Base-by-base conservation (phyloP, 371 early-diverging fungal genomes). In the Zopfochytrium polystomum region DNA sequence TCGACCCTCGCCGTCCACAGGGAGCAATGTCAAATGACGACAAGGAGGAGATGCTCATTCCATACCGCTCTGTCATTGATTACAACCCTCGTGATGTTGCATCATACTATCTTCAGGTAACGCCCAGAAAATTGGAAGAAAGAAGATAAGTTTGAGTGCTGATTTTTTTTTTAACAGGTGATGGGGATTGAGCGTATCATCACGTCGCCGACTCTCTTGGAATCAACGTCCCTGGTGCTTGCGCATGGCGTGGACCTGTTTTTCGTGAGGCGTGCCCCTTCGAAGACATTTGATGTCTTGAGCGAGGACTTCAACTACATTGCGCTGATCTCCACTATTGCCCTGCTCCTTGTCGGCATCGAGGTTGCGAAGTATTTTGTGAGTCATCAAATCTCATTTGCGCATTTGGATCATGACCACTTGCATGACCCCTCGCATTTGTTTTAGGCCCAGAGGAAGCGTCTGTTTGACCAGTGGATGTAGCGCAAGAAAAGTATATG, bases 201-300 rank as follows among this genome's bases (percentile, higher is more conserved):
- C 25, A 82, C 92, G 1, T 68, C 87, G 15, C 87, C 92, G 0
- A 83, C 95, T 4, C 63, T 84, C 34, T 74, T 96, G 34, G 97
- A 97, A 77, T 93, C 93, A n/a, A 97, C 97, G 2, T 84, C 93
- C 7, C 73, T 95, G 23, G 91, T 95, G 3, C 77, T 87, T 30
- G 85, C 89, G 0, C 92, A 85, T 65, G 96, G 96, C 2, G 77
- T 91, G 32, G 96, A 96, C 65, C 64, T 93, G 48, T 97, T 92
- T 78, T 88, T 86, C 61, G 85, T 88, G 0, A 80, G 87, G 30
- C 80, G 84, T 13, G 84, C 85, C 33, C 96, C 98, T 20, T 90
- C 91, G 46, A 87, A 88, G 66, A 84, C 86, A 18, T 97, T 97
- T 75, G 98, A 97, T 74, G 82, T 90, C 46, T 73, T 97, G 60